Base-by-base conservation (phyloP, 2,329 filamentous ascomycete species). In the Grosmannia serpens region DNA sequence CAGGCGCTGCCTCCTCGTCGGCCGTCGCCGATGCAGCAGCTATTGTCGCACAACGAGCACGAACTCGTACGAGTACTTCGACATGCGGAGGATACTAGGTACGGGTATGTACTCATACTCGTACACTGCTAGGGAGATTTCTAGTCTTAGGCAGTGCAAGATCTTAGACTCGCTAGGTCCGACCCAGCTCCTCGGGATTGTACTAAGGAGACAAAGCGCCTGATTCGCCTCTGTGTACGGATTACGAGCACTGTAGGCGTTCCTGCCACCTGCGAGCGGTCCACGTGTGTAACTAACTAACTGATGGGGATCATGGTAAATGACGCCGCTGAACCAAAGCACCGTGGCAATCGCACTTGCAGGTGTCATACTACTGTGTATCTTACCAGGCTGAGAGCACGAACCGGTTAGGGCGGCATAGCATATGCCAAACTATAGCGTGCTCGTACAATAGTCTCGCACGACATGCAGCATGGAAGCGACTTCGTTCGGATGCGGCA, bases 151-250 rank as follows among this genome's bases (percentile, higher is more conserved):
- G 24, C 38, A 46, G 26, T 13, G 26, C 26, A 2, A 56, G 55
- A 62, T 62, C 59, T 59, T 47, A 56, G 57, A 53, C 59, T 55
- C 51, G 47, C 22, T 62, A 61, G 55, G 59, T 49, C 53, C 44
- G 61, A 62, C 33, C 61, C 61, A 61, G 61, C 38, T 56, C 47
- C 59, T 59, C 61, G 61, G 61, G 59, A 54, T 59, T 53, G 55
- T 59, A 49, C 61, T 61, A 62, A 51, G 17, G 27, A 29, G 27
- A 46, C 22, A 26, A 59, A 51, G 57, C 41, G 57, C 31, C 31
- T 58, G 53, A 47, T 57, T 53, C 47, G 33, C 27, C 27, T 46
- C 24, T 57, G 50, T 53, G 50, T 20, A 38, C 29, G 31, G 20
- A 22, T 20, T 46, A 49, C 46, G 10, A 27, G 22, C 11, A 13